These are phyloP conservation scores for Davidsoniella eucalypti DNA, from an alignment of 2,329 filamentous ascomycete genomes.

Conservation along the genomic window DNA sequence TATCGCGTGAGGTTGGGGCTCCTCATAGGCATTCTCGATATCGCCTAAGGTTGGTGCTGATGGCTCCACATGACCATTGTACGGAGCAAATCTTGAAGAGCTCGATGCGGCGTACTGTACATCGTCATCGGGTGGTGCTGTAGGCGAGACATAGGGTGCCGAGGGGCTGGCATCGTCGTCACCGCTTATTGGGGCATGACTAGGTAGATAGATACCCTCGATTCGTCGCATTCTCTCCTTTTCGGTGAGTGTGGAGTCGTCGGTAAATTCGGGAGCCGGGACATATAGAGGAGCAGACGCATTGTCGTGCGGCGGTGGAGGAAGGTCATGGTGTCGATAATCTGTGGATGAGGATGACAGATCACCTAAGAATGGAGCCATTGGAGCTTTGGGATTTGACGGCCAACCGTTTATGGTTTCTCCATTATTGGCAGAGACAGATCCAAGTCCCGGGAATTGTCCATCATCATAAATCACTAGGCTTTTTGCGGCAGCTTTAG, in stretches of 20 bases:
- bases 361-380: background rate
- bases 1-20: conserved; percentile 13
- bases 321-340: conserved; percentile 8
- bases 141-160: conserved; percentile 16
- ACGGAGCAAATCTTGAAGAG: too few species aligned
- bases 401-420: conserved; percentile 14
- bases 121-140: conserved; percentile 16
- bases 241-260: conserved; percentile 53
- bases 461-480: background rate
- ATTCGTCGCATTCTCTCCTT: conserved; percentile 67
- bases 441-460: background rate
- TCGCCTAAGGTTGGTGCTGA: conserved; percentile 7
- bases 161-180: conserved; percentile 21
- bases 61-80: background rate
- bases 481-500: conserved; percentile 15
- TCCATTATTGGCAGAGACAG: conserved; percentile 21
- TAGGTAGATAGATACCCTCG: conserved; percentile 66
- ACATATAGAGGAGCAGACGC: conserved; percentile 44
- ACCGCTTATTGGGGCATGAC: conserved; percentile 37
- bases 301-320: conserved; percentile 26
- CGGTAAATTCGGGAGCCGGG: conserved; percentile 41
- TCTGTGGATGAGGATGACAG: conserved; percentile 7
- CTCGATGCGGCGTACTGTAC: conserved; percentile 26
- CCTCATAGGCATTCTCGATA: conserved; percentile 7
- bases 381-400: conserved; percentile 8